Base-by-base conservation (phyloP, 331 rosid genomes). In the Prunus yedoensis region DNA sequence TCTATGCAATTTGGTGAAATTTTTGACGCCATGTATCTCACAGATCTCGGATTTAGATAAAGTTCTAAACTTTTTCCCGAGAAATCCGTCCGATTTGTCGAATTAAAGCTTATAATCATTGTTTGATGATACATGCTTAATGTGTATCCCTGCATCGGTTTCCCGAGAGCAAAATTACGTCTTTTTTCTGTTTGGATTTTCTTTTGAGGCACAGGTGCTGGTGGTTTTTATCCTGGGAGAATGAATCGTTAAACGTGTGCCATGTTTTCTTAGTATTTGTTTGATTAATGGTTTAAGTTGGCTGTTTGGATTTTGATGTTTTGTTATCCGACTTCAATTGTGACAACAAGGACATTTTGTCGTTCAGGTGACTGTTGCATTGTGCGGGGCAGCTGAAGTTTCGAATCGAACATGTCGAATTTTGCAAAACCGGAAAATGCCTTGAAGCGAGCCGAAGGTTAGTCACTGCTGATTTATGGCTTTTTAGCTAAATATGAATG, bases 361-460 rank as follows among this genome's bases (percentile, higher is more conserved):
- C 17, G 45, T 28, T 72, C 70, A 83, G 87, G 84, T 71, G 53
- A 70, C 46, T 65, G 69, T 68, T 76, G 81, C 77, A 30, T 46
- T 70, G 51, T 38, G 57, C 35, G 73, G 46, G 74, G 63, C 25
- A 17, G 68, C 73, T 68, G 53, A 70, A 38, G 51, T 52, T 63
- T 69, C 11, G 49, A 70, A 51, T 54, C 56, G 30, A 66, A 21
- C 13, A 94, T 94, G 97, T 65, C 91, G 17, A 82, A 87, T 54
- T 94, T 85, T 77, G 76, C 85, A 65, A 94, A 94, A 77, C 98
- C 98, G 20, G 98, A 94, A 77, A 94, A 91, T 77, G 96, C 97
- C 60, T 75, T 94, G 59, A 91, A 94, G 76, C 86, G 97, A 71
- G 98, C 96, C 1, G 97, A 94, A 91, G 97, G 98, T 91, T 68